A percentile compares a stretch with the other conserved stretches of the same genome.
These are phyloP conservation scores for Phialophora tarda DNA, from an alignment of 2,329 filamentous ascomycete species.

Conservation along the genomic window DNA sequence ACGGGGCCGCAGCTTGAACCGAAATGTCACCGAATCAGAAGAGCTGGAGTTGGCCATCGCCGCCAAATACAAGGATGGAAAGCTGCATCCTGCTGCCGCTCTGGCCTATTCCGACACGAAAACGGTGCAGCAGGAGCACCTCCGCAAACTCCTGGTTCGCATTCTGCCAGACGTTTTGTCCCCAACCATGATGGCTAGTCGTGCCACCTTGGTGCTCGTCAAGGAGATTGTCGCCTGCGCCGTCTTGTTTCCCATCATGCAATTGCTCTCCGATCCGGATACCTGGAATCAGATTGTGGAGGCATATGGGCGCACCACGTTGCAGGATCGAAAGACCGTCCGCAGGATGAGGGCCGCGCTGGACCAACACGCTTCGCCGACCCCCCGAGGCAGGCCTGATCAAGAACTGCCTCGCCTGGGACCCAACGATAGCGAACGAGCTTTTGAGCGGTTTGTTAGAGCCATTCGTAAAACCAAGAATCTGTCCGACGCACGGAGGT, in stretches of 20 bases:
- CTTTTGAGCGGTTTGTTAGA: constrained; percentile 92
- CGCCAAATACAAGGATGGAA: constrained; percentile 88
- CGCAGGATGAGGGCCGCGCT: constrained; percentile 87
- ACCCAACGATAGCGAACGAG: constrained; percentile 83
- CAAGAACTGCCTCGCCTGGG: constrained; percentile 77
- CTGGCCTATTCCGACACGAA: constrained; percentile 84
- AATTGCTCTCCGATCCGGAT: constrained; percentile 85
- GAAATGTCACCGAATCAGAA: constrained; percentile 91
- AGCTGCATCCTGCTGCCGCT: constrained; percentile 83
- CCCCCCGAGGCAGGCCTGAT: constrained; percentile 68
- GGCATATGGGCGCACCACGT: constrained; percentile 79
- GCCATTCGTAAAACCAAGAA: constrained; percentile 87
- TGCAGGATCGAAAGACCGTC: constrained; percentile 95
- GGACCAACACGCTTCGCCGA: constrained; percentile 90
- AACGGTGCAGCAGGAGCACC: constrained; percentile 82
- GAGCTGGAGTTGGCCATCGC: constrained; percentile 95
- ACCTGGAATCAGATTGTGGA: constrained; percentile 98
- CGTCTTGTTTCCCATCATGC: constrained; percentile 81
- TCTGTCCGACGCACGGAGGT: constrained; percentile 87
- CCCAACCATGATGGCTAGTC: constrained; percentile 73
- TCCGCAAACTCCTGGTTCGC: constrained; percentile 74
- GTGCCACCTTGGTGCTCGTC: constrained; percentile 78
- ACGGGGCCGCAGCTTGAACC: constrained; percentile 83
- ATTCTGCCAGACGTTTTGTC: constrained; percentile 79
- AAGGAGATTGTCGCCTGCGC: constrained; percentile 92